These are phyloP conservation scores for Crucihimalaya himalaica DNA, from an alignment of 345 rosid species.

Conservation along the genomic window DNA sequence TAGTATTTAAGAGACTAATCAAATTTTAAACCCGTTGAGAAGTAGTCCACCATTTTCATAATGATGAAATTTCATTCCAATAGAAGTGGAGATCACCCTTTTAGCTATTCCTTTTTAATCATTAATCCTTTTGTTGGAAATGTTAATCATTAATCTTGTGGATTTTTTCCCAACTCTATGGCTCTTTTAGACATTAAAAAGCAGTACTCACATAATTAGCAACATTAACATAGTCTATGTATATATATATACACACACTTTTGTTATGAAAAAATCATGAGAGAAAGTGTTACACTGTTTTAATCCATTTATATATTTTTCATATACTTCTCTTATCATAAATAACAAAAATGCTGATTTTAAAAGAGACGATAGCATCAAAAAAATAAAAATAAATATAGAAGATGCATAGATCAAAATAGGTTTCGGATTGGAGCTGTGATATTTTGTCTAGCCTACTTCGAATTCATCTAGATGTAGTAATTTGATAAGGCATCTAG, in stretches of 20 bases:
- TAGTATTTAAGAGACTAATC: neutral
- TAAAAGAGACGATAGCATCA: neutral
- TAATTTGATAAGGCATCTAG: neutral
- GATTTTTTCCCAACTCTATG: neutral
- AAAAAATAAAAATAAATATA: neutral
- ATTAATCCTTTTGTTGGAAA: neutral
- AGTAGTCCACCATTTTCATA: neutral
- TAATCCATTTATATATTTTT: neutral
- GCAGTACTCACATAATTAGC: neutral
- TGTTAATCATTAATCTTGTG: neutral
- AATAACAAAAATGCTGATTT: neutral
- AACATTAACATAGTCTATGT: neutral
- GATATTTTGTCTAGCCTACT: neutral
- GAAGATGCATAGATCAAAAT: neutral
- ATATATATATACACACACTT: neutral
- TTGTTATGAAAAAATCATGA: neutral
- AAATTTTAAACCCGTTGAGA: neutral
- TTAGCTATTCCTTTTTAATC: constrained; percentile 4
- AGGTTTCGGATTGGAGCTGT: neutral
- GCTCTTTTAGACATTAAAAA: neutral
- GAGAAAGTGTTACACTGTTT: neutral
- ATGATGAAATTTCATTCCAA: constrained; percentile 24
- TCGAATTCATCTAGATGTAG: neutral
- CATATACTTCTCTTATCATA: neutral
- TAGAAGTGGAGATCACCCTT: constrained; percentile 14